Percentiles rank a stretch among this genome's conserved stretches.
Evolutionary conservation across 1,139 yeast species (phyloP).

Genomic region (Sugiyamaella novakii): DNA sequence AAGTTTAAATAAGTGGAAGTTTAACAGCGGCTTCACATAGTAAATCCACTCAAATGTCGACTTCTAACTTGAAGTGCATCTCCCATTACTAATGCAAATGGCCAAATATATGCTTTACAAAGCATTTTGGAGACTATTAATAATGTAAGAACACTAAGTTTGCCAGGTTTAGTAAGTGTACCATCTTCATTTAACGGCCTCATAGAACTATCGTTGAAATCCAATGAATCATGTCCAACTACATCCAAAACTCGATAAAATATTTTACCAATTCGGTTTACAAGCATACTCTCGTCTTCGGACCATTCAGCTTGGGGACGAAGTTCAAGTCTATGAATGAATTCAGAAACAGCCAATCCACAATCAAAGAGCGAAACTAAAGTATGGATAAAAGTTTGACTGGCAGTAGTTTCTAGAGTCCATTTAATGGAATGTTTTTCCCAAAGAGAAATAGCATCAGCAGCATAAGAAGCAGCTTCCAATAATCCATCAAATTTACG

Average conservation of each 20-base stretch:
- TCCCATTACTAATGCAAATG: constrained; percentile 39
- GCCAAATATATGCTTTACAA: constrained; percentile 38
- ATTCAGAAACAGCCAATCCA: constrained; percentile 43
- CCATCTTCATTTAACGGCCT: constrained; percentile 23
- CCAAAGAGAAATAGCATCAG: constrained; percentile 45
- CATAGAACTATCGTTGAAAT: constrained; percentile 14
- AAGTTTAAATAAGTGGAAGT: background rate
- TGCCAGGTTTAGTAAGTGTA: constrained; percentile 16
- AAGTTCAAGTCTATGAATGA: constrained; percentile 37
- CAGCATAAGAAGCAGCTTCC: constrained; percentile 45
- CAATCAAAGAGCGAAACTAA: constrained; percentile 43
- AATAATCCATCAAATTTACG: constrained; percentile 36
- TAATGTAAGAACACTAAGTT: constrained; percentile 32
- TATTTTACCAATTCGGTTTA: constrained; percentile 37
- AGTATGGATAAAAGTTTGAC: constrained; percentile 44
- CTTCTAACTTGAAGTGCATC: constrained; percentile 35
- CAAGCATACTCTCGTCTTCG: constrained; percentile 37
- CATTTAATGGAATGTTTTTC: constrained; percentile 43
- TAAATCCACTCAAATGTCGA: constrained; percentile 25
- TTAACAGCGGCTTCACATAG: background rate
- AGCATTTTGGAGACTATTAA: constrained; percentile 34
- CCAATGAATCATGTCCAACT: constrained; percentile 31
- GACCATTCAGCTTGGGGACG: constrained; percentile 30
- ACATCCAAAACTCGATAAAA: constrained; percentile 37
- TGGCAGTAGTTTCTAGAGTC: constrained; percentile 40